phyloP scores from a whole-genome alignment of 179 eudicot species.

The Silene coronaria region DNA sequence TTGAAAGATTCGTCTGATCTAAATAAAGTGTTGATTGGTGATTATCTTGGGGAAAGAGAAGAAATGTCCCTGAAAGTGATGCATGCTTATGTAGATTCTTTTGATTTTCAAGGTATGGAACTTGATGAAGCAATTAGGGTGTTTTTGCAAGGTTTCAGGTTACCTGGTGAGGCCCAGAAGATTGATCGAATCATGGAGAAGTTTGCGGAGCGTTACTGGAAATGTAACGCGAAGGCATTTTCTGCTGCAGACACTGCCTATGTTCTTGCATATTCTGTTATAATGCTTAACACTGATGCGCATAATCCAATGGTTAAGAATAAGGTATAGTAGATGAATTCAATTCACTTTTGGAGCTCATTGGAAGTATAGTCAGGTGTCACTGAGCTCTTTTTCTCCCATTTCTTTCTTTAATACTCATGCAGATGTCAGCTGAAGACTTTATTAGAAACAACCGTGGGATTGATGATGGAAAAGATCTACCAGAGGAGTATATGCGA shows the following conservation, averaged over 20 bases:
- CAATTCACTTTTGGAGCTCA: constrained; percentile 10
- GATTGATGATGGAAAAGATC: constrained; percentile 95
- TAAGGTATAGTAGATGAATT: constrained; percentile 34
- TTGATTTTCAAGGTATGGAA: constrained; percentile 70
- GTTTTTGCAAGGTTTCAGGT: constrained; percentile 81
- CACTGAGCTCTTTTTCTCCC: constrained; percentile 15
- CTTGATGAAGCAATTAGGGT: constrained; percentile 83
- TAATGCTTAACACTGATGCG: constrained; percentile 95
- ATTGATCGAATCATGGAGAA: constrained; percentile 97
- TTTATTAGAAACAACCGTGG: constrained; percentile 95
- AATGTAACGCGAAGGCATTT: constrained; percentile 87
- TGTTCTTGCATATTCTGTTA: constrained; percentile 94
- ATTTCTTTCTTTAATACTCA: constrained; percentile 8
- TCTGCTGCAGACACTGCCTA: constrained; percentile 97
- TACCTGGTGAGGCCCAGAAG: constrained; percentile 99
- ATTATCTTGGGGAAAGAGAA: constrained; percentile 93
- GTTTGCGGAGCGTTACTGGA: constrained; percentile 95
- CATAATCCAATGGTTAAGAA: constrained; percentile 95
- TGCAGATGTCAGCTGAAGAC: constrained; percentile 95
- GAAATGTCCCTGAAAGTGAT: constrained; percentile 85
- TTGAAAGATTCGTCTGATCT: constrained; percentile 75
- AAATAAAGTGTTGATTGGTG: constrained; percentile 78
- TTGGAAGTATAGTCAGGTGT: background rate
- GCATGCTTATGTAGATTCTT: constrained; percentile 97
- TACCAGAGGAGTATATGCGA: constrained; percentile 85